Base-by-base conservation (phyloP, 208 protist genomes). In the Acanthamoeba healyi region DNA sequence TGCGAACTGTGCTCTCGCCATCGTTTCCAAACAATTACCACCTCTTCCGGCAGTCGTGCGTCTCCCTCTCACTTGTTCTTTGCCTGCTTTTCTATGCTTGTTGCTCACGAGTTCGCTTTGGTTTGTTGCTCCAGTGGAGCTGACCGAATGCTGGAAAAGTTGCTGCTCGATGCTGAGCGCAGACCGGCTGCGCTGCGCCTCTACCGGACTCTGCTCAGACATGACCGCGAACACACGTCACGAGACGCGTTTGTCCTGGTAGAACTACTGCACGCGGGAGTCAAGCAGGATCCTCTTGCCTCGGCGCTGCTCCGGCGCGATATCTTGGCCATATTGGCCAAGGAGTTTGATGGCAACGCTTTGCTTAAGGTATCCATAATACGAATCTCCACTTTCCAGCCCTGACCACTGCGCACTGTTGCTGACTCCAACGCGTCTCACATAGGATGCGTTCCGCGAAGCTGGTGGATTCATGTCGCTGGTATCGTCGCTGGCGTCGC, bases 31-130 rank as follows among this genome's bases (percentile, higher is more conserved):
- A 77, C 67, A 77, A 77, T 32, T 77, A 42, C 10, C 67, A 40
- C n/a, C 67, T 77, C 67, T 40, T 77, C 67, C 67, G 67, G 17
- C 67, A 77, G 42, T n/a, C 67, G 67, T 77, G n/a, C 67, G 67
- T 34, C 67, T 77, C 67, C 32, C n/a, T 44, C 1, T 63, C 56
- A 24, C 24, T 24, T 63, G 46, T 54, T 12, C 12, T 12, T 54
- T 54, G 49, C 22, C 17, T 54, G 49, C 22, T 54, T 12, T 54
- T n/a, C 10, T 36, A 24, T 70, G 32, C 17, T 70, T 1, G 29
- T 4, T 17, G 63, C 63, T 70, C 10, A n/a, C n/a, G 61, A 70
- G 49, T 19, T 54, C 49, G 22, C 49, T 12, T 63, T 63, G 56
- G 0, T 1, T 77, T 9, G 19, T 42, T 40, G 29, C 6, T 26